phyloP scores from a whole-genome alignment of 345 rosid genomes.

The Zanthoxylum bungeanum region DNA sequence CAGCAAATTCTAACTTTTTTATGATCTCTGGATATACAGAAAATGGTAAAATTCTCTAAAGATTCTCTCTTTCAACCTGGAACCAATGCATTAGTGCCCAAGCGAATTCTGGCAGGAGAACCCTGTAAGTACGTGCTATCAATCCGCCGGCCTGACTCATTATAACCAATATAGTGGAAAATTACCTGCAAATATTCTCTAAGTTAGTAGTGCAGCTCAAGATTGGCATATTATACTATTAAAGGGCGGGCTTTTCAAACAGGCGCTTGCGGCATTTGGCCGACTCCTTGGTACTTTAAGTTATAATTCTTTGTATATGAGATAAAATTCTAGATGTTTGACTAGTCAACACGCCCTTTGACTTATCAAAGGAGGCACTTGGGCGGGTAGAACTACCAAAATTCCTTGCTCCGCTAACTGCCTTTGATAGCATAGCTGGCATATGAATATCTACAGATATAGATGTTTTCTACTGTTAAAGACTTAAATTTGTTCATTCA shows the following conservation, averaged over 20 bases:
- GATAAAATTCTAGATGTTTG: too few relatives aligned
- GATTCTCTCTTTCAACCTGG: conserved; percentile 50
- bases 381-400: too few relatives aligned
- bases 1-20: background rate
- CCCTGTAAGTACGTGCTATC: conserved; percentile 92
- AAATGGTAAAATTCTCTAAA: background rate
- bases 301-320: too few relatives aligned
- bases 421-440: too few relatives aligned
- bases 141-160: conserved; percentile 87
- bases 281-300: too few relatives aligned
- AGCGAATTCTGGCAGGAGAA: conserved; percentile 78
- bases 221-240: background rate
- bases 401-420: too few relatives aligned
- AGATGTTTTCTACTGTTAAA: background rate
- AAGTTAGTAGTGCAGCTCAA: conserved; percentile 17
- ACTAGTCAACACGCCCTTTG: too few relatives aligned
- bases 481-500: background rate
- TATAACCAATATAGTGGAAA: conserved; percentile 84
- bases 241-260: too few relatives aligned
- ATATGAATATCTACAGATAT: too few relatives aligned
- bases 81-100: conserved; percentile 88
- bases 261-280: too few relatives aligned
- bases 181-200: conserved; percentile 53
- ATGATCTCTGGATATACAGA: background rate
- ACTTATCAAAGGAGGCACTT: too few relatives aligned